Base-by-base conservation (phyloP, 2,329 filamentous ascomycete species). In the Sclerotiophoma versabilis region DNA sequence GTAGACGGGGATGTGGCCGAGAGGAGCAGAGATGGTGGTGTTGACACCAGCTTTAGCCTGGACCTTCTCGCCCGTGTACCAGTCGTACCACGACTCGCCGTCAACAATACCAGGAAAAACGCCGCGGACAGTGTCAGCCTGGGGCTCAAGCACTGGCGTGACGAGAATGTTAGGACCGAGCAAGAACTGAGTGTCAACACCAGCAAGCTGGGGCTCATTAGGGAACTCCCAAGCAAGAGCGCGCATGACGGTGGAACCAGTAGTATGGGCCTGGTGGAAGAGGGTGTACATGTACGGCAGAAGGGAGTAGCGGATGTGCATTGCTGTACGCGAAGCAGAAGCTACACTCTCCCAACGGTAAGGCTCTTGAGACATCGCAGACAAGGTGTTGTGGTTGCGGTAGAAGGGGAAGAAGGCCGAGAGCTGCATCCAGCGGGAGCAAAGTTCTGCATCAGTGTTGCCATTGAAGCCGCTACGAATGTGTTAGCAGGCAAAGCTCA, bases 341-440 rank as follows among this genome's bases (percentile, higher is more conserved):
- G 83, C 82, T 1, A 92, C 89, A 1, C 81, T 82, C 3, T 77
- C 77, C 89, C 89, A 92, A 14, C 82, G 69, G 66, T 90, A 93
- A 0, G 89, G 87, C 72, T 93, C 90, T 68, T 93, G 90, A 0
- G 83, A 70, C 44, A 80, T 80, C 10, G 85, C 83, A 0, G 80
- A 81, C 1, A 89, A 75, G 3, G 77, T 77, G 66, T 92, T 92
- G 78, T 93, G 89, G 74, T 92, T 92, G 22, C 89, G 81, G 76
- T 91, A 91, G 76, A 92, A 91, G 6, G 88, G 87, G 76, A 91
- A 91, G 79, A 92, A 91, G 10, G 88, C 88, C 0, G 80, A 83
- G 1, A 90, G 79, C 66, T 88, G 85, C 86, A 89, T 89, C 87
- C 88, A 92, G 17, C 89, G 81, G 49, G 84, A 84, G 75, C 89